phyloP scores from a whole-genome alignment of 805 yeast genomes.

The Kluyveromyces starmeri region DNA sequence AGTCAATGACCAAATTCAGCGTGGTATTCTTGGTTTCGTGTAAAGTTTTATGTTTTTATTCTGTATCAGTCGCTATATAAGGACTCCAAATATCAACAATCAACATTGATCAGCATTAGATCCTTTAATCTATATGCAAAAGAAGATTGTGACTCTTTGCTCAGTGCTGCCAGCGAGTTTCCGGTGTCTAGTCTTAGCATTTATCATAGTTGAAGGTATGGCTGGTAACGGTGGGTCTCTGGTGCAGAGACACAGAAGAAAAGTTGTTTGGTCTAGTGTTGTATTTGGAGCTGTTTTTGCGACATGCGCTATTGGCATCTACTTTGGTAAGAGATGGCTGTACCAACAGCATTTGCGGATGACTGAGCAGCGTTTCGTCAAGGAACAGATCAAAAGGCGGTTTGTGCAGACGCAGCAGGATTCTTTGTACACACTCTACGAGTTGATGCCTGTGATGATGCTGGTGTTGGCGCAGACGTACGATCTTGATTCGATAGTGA shows the following conservation, averaged over 20 bases:
- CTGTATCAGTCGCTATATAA: too few species aligned
- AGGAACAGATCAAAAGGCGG: constrained; percentile 66
- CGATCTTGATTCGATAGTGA: constrained; percentile 22
- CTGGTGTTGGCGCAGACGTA: constrained; percentile 24
- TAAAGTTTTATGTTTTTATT: too few species aligned
- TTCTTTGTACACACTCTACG: constrained; percentile 73
- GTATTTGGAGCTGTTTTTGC: constrained; percentile 19
- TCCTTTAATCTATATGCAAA: too few species aligned
- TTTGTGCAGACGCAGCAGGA: constrained; percentile 90
- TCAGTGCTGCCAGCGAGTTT: too few species aligned
- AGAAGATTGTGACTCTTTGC: too few species aligned
- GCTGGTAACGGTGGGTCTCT: constrained; percentile 10
- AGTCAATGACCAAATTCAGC: too few species aligned
- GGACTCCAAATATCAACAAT: too few species aligned
- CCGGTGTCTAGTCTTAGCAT: too few species aligned
- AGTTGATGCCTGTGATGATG: constrained; percentile 68
- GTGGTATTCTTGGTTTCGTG: too few species aligned
- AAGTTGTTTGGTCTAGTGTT: constrained; percentile 16
- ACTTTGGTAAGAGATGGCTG: constrained; percentile 25
- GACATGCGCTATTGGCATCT: constrained; percentile 22
- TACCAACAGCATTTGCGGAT: constrained; percentile 37
- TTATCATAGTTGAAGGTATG: too few species aligned
- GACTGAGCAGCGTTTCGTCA: constrained; percentile 49
- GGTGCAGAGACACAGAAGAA: constrained; percentile 22
- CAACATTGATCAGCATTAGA: too few species aligned